A percentile compares a stretch with the other conserved stretches of the same genome.
Conservation (phyloP, 164 flowering plant species). For the Houttuynia cordata region DNA sequence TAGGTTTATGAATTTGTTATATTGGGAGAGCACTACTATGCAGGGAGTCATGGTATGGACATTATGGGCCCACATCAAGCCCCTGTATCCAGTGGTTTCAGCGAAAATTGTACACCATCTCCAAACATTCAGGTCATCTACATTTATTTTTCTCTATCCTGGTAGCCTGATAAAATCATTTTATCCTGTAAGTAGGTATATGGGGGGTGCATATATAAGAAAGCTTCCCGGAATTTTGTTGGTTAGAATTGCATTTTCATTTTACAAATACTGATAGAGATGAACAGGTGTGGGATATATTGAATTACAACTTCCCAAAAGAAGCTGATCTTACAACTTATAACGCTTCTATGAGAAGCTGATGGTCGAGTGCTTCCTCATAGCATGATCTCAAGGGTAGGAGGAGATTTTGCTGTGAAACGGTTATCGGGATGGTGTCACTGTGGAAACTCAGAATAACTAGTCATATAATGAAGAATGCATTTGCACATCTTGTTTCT, state of each 20-base stretch:
- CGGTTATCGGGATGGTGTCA: neutral
- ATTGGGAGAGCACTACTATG: constrained; percentile 30
- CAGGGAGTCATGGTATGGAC: constrained; percentile 14
- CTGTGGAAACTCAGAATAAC: neutral
- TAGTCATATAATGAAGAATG: neutral
- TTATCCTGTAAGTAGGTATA: too few species aligned
- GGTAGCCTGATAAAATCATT: too few species aligned
- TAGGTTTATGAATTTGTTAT: constrained; percentile 25
- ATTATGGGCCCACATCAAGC: constrained; percentile 6
- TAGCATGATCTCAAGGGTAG: neutral
- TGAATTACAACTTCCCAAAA: too few species aligned
- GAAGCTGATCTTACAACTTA: constrained; percentile 1
- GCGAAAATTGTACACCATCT: constrained; percentile 1
- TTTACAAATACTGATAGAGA: neutral
- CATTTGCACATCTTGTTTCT: neutral
- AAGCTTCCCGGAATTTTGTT: neutral
- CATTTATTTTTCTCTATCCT: too few species aligned
- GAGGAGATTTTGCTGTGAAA: neutral
- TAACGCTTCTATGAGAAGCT: constrained; percentile 1
- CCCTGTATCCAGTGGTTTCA: neutral
- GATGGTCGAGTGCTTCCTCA: neutral
- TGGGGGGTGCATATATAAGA: too few species aligned
- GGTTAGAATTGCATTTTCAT: neutral
- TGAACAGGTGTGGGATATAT: constrained; percentile 2
- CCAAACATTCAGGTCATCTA: neutral